These are phyloP conservation scores for Senna siamea DNA, from an alignment of 306 rosid species.

Conservation along the genomic window DNA sequence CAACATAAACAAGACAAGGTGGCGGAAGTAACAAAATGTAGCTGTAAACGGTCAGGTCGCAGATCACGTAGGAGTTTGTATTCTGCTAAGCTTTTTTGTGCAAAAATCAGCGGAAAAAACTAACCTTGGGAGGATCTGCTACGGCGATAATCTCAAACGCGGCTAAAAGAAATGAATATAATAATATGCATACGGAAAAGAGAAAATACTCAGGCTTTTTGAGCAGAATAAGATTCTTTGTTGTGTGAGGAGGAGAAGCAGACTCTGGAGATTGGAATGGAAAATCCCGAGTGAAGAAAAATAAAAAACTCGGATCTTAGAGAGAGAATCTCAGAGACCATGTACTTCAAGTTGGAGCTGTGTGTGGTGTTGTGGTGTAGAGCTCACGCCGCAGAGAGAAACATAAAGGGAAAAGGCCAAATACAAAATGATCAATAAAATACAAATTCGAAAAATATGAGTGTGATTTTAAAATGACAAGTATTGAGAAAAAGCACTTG, in stretches of 20 bases:
- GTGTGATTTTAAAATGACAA: neutral
- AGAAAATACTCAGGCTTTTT: constrained; percentile 21
- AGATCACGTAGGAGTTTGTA: constrained; percentile 48
- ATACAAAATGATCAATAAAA: constrained; percentile 3
- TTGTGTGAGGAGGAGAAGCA: constrained; percentile 29
- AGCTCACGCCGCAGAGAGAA: constrained; percentile 27
- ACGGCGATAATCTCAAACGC: constrained; percentile 53
- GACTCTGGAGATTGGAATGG: constrained; percentile 30
- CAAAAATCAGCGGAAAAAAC: constrained; percentile 29
- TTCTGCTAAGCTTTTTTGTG: constrained; percentile 29
- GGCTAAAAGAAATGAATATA: constrained; percentile 11
- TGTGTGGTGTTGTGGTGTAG: constrained; percentile 35
- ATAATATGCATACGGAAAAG: neutral
- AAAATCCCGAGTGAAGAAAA: constrained; percentile 9
- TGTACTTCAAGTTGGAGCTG: constrained; percentile 45
- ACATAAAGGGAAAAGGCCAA: constrained; percentile 4
- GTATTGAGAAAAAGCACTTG: too few species aligned
- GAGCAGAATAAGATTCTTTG: constrained; percentile 31
- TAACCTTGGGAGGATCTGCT: constrained; percentile 40
- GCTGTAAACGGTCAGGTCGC: constrained; percentile 47
- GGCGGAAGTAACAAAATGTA: constrained; percentile 58
- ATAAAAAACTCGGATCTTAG: constrained; percentile 42
- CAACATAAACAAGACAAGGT: constrained; percentile 23
- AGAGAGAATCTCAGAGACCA: constrained; percentile 37
- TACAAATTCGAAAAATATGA: constrained; percentile 2